Conservation (phyloP, 169 alveolate species). For the Cryptosporidium sp. region DNA sequence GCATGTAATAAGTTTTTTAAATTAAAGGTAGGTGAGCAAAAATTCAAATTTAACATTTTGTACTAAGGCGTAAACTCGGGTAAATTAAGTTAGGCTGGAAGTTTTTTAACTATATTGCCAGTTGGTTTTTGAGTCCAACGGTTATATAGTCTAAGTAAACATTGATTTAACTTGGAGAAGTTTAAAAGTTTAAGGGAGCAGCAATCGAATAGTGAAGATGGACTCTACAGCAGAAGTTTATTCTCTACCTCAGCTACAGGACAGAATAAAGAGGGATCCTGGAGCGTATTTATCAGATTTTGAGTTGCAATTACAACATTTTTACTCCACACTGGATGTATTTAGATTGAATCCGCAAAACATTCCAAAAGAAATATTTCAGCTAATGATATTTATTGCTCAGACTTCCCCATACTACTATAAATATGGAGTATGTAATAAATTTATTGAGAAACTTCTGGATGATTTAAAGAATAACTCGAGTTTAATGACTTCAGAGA, state of each 20-base stretch:
- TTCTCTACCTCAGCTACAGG: slow-evolving; percentile 75
- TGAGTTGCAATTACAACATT: slow-evolving; percentile 75
- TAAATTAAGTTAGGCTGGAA: not conserved
- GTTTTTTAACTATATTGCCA: not conserved
- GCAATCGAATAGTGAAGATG: not conserved
- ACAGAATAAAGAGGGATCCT: slow-evolving; percentile 78
- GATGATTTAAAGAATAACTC: slow-evolving; percentile 41
- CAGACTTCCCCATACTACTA: slow-evolving; percentile 73
- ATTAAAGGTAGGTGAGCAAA: not conserved
- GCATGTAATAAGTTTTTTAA: not conserved
- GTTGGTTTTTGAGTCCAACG: not conserved
- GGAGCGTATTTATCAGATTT: slow-evolving; percentile 78
- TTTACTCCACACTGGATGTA: slow-evolving; percentile 73
- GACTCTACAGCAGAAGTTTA: slow-evolving; percentile 42
- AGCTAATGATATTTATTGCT: slow-evolving; percentile 79
- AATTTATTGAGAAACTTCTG: slow-evolving; percentile 44
- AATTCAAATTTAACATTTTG: slow-evolving; percentile 3
- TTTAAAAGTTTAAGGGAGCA: not conserved
- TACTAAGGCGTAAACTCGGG: not conserved
- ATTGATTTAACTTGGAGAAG: not conserved
- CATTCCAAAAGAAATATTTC: slow-evolving; percentile 74
- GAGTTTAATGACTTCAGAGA: slow-evolving; percentile 48
- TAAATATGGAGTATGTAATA: slow-evolving; percentile 54
- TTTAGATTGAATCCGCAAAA: slow-evolving; percentile 76
- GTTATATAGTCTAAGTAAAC: not conserved